These are phyloP conservation scores for Teratosphaeria pseudoeucalypti DNA, from an alignment of 2,329 filamentous ascomycete genomes.

Conservation along the genomic window DNA sequence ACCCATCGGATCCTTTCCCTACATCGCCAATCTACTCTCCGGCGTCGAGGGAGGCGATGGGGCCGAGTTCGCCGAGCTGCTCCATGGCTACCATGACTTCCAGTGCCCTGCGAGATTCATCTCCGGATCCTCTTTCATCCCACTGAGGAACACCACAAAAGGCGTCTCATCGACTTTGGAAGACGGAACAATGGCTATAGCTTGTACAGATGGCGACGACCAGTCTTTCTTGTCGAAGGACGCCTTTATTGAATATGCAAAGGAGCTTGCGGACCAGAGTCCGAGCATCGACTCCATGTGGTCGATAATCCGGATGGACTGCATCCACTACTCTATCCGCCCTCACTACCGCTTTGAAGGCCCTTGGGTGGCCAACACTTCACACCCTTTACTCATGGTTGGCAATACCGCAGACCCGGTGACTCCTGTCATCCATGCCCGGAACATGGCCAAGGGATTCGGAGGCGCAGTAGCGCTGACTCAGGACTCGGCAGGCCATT, in stretches of 20 bases:
- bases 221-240: constrained; percentile 15
- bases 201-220: constrained; percentile 33
- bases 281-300: constrained; percentile 29
- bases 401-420: constrained; percentile 27
- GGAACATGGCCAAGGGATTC: constrained; percentile 26
- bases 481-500: constrained; percentile 25
- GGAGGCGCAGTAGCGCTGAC: constrained; percentile 20
- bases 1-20: constrained; percentile 25
- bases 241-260: constrained; percentile 26
- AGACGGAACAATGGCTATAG: constrained; percentile 23
- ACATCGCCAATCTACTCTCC: constrained; percentile 26
- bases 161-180: not conserved
- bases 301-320: constrained; percentile 26
- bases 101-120: constrained; percentile 1
- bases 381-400: constrained; percentile 21
- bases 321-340: constrained; percentile 28
- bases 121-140: constrained; percentile 1
- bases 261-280: constrained; percentile 24
- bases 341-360: constrained; percentile 26
- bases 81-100: constrained; percentile 9
- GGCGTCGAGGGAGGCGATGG: constrained; percentile 26
- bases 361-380: constrained; percentile 17
- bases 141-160: constrained; percentile 4
- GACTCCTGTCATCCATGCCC: constrained; percentile 22
- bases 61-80: constrained; percentile 18